phyloP scores from a whole-genome alignment of 106 monocot species.

The Agapanthus africanus region DNA sequence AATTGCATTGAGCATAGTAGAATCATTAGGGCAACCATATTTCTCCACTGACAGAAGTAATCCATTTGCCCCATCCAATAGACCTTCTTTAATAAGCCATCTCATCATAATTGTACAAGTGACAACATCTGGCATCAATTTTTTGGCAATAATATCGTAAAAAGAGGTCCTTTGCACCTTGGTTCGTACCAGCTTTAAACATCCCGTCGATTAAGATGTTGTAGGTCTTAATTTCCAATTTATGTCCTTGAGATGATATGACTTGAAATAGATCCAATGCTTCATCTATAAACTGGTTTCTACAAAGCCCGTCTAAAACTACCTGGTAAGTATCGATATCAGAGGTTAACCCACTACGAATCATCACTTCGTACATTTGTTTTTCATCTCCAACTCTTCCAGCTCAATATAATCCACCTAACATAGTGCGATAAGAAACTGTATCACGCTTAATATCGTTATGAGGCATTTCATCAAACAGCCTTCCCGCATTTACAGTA shows the following conservation, averaged over 20 bases:
- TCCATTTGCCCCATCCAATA: slow-evolving; percentile 7
- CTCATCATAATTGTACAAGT: slow-evolving; percentile 14
- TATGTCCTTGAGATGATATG: neutral
- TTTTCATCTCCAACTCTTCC: slow-evolving; percentile 16
- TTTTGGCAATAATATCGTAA: slow-evolving; percentile 2
- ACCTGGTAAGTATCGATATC: slow-evolving; percentile 8
- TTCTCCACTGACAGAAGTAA: slow-evolving; percentile 12
- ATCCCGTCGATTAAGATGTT: slow-evolving; percentile 18
- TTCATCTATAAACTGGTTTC: slow-evolving; percentile 13
- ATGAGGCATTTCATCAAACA: slow-evolving; percentile 5
- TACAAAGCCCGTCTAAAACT: slow-evolving; percentile 16
- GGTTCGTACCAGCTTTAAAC: slow-evolving; percentile 4
- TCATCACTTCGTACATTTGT: slow-evolving; percentile 5
- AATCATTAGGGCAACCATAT: slow-evolving; percentile 4
- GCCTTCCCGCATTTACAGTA: neutral
- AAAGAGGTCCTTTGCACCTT: slow-evolving; percentile 14
- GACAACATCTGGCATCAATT: slow-evolving; percentile 12
- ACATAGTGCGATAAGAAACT: neutral
- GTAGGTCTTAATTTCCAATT: neutral
- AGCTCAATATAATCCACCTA: slow-evolving; percentile 6
- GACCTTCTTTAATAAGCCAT: slow-evolving; percentile 15
- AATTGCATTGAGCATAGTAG: slow-evolving; percentile 13
- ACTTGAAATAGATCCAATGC: slow-evolving; percentile 10
- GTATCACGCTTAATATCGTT: neutral
- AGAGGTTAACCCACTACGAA: neutral